Percentiles rank a stretch among this genome's conserved stretches.
Conservation (phyloP, 2,329 filamentous ascomycete genomes). For the Aureobasidium zeae region DNA sequence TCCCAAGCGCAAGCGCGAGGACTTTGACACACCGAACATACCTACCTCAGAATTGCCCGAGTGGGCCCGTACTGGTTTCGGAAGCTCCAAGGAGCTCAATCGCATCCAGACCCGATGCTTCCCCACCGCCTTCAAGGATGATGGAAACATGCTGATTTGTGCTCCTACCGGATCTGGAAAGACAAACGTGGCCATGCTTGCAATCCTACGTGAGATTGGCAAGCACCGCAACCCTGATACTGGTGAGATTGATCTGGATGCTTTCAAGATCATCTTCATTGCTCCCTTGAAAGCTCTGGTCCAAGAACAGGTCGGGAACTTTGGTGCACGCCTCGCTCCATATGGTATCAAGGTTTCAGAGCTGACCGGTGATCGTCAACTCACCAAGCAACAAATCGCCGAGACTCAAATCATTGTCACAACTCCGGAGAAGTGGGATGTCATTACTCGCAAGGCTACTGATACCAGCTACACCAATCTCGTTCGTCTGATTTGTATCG, state of each 20-base stretch:
- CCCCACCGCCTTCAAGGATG: constrained; percentile 80
- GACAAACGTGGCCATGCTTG: constrained; percentile 96
- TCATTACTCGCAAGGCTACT: constrained; percentile 95
- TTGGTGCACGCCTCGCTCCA: constrained; percentile 79
- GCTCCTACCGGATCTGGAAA: constrained; percentile 96
- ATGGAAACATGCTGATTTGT: constrained; percentile 96
- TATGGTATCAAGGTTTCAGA: constrained; percentile 93
- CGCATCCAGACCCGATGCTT: constrained; percentile 93
- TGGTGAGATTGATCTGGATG: constrained; percentile 88
- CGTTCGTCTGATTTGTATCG: constrained; percentile 92
- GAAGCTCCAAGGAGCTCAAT: constrained; percentile 77
- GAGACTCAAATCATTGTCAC: constrained; percentile 98
- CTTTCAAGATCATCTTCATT: constrained; percentile 98
- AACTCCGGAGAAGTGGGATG: constrained; percentile 98
- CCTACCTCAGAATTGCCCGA: constrained; percentile 83
- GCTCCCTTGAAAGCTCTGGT: constrained; percentile 92
- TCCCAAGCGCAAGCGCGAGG: constrained; percentile 77
- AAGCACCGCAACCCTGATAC: constrained; percentile 84
- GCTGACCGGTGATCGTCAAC: constrained; percentile 90
- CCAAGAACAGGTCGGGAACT: constrained; percentile 96
- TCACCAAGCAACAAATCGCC: constrained; percentile 96
- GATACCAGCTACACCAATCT: constrained; percentile 95
- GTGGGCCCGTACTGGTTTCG: constrained; percentile 83
- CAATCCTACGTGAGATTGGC: constrained; percentile 90
- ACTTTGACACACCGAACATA: constrained; percentile 64